phyloP scores from a whole-genome alignment of 1,284 basidiomycete genomes.

The Testicularia cyperi region DNA sequence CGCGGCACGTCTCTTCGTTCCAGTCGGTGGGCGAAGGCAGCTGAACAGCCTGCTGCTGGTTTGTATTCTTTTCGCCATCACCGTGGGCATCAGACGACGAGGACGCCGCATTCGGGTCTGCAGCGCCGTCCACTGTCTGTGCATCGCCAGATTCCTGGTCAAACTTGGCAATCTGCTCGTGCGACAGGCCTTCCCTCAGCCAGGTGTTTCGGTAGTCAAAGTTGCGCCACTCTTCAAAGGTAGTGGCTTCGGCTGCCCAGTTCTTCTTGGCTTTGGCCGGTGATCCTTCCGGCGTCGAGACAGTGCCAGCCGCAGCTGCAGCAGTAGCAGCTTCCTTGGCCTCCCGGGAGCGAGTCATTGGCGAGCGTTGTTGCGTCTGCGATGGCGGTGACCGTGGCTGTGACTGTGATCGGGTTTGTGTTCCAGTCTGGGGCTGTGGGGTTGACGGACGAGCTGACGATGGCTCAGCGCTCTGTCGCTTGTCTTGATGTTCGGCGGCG shows the following conservation, averaged over 20 bases:
- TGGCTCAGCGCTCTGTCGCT: constrained; percentile 13
- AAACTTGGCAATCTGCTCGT: constrained; percentile 12
- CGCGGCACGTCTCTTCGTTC: constrained; percentile 67
- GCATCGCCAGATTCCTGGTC: neutral
- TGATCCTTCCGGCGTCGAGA: constrained; percentile 16
- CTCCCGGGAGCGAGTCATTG: neutral
- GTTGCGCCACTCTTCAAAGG: constrained; percentile 44
- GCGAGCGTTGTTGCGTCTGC: constrained; percentile 5
- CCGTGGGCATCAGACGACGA: too few species aligned
- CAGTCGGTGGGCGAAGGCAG: constrained; percentile 31
- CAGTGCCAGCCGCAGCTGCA: neutral
- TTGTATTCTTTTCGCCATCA: neutral
- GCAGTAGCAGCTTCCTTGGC: neutral
- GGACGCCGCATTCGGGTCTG: too few species aligned
- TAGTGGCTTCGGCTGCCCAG: constrained; percentile 43
- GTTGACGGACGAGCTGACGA: constrained; percentile 3
- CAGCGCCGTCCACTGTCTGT: neutral
- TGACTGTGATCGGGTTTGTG: constrained; percentile 12
- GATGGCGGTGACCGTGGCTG: too few species aligned
- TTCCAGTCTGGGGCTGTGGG: constrained; percentile 7
- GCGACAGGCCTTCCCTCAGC: constrained; percentile 48
- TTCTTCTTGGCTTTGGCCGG: constrained; percentile 39
- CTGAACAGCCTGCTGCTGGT: neutral
- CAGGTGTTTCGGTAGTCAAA: constrained; percentile 53
- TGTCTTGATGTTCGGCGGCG: constrained; percentile 5